phyloP scores from a whole-genome alignment of 371 early-diverging fungal genomes.

The Mortierella sp. region DNA sequence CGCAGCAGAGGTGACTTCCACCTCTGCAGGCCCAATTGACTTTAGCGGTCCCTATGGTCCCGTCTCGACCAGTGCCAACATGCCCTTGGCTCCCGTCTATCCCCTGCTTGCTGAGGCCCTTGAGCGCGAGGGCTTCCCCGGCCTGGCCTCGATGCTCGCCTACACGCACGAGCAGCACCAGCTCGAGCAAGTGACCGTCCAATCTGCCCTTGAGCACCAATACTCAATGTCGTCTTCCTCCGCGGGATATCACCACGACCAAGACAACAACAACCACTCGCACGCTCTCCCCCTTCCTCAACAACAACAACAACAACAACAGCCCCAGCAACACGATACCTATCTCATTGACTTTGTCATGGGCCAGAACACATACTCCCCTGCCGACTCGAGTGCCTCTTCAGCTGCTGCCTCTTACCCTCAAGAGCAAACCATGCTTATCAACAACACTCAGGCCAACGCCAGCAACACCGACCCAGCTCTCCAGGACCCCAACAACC shows the following conservation, averaged over 20 bases:
- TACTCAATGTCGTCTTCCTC: conserved; percentile 26
- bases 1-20: conserved; percentile 14
- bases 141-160: conserved; percentile 33
- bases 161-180: conserved; percentile 50
- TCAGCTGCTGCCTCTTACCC: conserved; percentile 8
- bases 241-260: conserved; percentile 20
- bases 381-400: conserved; percentile 20
- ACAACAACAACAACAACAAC: conserved; percentile 30
- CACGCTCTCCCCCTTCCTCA: conserved; percentile 6
- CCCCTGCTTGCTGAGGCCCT: conserved; percentile 50
- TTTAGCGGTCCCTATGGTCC: conserved; percentile 17
- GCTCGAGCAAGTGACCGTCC: conserved; percentile 35
- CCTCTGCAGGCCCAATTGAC: conserved; percentile 31
- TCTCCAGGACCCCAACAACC: conserved; percentile 30
- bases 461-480: conserved; percentile 18
- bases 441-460: background rate
- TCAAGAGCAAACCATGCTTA: conserved; percentile 21
- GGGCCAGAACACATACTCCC: conserved; percentile 32
- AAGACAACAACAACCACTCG: conserved; percentile 13
- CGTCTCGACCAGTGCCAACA: conserved; percentile 7
- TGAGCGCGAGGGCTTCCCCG: conserved; percentile 48
- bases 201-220: conserved; percentile 29
- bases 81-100: conserved; percentile 31
- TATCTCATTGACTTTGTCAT: conserved; percentile 32
- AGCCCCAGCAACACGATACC: conserved; percentile 26